Conservation (phyloP, 352 stramenopile genomes). For the Albugo laibachii region DNA sequence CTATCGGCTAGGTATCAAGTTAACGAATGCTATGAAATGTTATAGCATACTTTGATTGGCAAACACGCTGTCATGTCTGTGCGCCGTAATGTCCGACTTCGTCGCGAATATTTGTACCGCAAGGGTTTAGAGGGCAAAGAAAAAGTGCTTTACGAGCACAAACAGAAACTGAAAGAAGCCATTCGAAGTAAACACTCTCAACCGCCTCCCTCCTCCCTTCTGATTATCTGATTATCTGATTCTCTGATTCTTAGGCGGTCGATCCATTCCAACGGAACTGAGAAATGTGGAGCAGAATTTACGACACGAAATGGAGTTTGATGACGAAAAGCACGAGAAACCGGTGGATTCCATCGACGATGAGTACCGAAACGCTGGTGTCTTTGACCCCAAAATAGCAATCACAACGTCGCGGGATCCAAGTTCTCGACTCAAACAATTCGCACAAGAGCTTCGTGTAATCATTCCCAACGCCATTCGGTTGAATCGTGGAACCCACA, state of each 20-base stretch:
- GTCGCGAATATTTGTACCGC: slow-evolving; percentile 98
- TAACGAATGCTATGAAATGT: no score
- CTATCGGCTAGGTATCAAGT: no score
- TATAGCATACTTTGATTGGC: not conserved
- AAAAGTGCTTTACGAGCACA: slow-evolving; percentile 91
- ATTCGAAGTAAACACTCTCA: slow-evolving; percentile 26
- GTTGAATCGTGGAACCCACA: slow-evolving; percentile 94
- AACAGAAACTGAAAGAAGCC: slow-evolving; percentile 91
- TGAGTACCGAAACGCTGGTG: slow-evolving; percentile 96
- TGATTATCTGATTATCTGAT: not conserved
- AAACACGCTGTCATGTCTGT: slow-evolving; percentile 43
- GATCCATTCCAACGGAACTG: slow-evolving; percentile 95
- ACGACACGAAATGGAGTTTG: slow-evolving; percentile 82
- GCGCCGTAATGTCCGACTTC: slow-evolving; percentile 90
- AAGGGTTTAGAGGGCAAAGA: slow-evolving; percentile 95
- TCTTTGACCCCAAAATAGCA: slow-evolving; percentile 94
- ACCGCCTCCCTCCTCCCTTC: not conserved
- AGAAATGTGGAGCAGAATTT: slow-evolving; percentile 84
- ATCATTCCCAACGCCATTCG: slow-evolving; percentile 96
- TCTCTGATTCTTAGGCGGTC: slow-evolving; percentile 38
- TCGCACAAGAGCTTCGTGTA: slow-evolving; percentile 98
- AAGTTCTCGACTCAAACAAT: slow-evolving; percentile 95
- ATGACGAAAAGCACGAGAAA: slow-evolving; percentile 79
- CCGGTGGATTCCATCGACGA: slow-evolving; percentile 92
- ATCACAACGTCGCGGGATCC: slow-evolving; percentile 96